Conservation (phyloP, 306 rosid species). For the Malus fusca region DNA sequence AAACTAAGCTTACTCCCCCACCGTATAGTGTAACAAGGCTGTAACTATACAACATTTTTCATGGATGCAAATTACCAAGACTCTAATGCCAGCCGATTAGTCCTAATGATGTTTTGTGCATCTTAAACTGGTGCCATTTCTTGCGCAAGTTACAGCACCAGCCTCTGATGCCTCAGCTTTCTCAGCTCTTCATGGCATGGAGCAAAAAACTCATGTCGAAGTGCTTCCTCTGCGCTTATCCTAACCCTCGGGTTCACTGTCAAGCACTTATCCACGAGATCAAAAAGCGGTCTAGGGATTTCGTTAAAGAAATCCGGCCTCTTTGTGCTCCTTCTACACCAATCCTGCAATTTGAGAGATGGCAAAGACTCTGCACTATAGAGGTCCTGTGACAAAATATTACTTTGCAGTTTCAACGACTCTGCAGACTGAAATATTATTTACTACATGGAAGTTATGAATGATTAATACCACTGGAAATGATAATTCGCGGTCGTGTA, state of each 20-base stretch:
- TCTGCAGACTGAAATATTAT: not conserved
- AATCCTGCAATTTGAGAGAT: constrained; percentile 34
- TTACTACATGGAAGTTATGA: not conserved
- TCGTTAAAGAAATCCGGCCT: constrained; percentile 45
- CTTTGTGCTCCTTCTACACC: constrained; percentile 49
- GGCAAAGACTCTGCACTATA: constrained; percentile 34
- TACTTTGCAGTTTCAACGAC: not conserved
- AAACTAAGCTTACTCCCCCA: not conserved
- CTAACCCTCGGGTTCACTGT: constrained; percentile 59
- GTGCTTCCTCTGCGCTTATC: constrained; percentile 53
- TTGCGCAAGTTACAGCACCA: constrained; percentile 4
- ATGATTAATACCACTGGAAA: constrained; percentile 42
- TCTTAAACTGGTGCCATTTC: not conserved
- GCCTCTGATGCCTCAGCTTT: constrained; percentile 33
- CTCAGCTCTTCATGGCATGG: constrained; percentile 30
- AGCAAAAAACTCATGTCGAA: constrained; percentile 54
- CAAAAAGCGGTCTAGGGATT: constrained; percentile 43
- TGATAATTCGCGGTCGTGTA: constrained; percentile 57
- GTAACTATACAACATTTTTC: not conserved
- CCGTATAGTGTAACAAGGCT: not conserved
- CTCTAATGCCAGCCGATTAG: not conserved
- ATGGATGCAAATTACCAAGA: not conserved
- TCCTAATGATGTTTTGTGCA: not conserved
- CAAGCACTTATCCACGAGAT: constrained; percentile 59
- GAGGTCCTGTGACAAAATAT: constrained; percentile 42